phyloP scores from a whole-genome alignment of 169 alveolate species.

The Toxoplasma gondii region DNA sequence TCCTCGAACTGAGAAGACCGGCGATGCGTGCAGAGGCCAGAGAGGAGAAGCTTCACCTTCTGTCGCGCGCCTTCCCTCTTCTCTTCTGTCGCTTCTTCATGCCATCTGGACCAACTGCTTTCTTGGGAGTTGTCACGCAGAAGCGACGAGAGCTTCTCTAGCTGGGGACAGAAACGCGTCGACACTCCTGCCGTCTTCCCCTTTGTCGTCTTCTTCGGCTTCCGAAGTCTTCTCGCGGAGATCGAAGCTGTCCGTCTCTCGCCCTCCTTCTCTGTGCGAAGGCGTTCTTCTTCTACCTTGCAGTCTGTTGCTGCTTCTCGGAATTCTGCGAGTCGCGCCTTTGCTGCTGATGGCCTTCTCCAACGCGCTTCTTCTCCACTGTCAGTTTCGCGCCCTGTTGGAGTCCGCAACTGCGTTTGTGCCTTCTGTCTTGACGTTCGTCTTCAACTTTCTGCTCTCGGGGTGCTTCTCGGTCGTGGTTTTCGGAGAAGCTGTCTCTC shows the following conservation, averaged over 20 bases:
- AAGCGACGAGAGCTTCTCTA: not conserved
- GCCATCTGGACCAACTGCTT: not conserved
- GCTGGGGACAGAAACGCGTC: not conserved
- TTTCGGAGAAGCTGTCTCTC: conserved; percentile 50
- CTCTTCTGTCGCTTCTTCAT: not conserved
- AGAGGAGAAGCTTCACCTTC: not conserved
- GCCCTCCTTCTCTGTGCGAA: not conserved
- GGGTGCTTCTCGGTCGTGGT: conserved; percentile 39
- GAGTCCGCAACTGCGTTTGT: not conserved
- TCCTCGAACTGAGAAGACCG: too few species aligned
- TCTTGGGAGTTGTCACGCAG: not conserved
- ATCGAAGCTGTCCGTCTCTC: not conserved
- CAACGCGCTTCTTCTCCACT: conserved; percentile 13
- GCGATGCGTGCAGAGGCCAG: too few species aligned
- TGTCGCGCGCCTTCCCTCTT: not conserved
- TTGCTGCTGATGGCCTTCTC: not conserved
- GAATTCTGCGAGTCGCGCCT: not conserved
- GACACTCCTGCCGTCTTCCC: not conserved
- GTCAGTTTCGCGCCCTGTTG: not conserved
- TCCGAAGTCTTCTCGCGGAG: too few species aligned
- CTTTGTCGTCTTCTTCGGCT: not conserved
- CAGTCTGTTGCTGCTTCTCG: conserved; percentile 2
- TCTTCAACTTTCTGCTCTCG: conserved; percentile 47
- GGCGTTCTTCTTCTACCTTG: not conserved
- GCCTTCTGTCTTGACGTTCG: conserved; percentile 49